Base-by-base conservation (phyloP, 2,329 filamentous ascomycete genomes). In the Colletotrichum viniferum region DNA sequence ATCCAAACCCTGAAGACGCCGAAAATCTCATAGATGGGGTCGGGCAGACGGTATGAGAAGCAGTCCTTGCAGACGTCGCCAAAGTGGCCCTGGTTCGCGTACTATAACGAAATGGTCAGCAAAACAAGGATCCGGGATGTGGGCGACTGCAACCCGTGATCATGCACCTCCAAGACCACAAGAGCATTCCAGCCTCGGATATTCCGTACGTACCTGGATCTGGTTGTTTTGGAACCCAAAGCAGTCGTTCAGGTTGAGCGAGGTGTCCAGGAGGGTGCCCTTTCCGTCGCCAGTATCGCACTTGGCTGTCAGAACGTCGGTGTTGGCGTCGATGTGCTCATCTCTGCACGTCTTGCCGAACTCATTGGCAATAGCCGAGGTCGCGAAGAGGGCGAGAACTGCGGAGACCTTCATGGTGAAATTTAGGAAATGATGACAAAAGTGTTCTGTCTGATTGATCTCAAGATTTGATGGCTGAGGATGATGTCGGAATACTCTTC, bases 31-130 rank as follows among this genome's bases (percentile, higher is more conserved):
- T 71, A 73, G 26, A 75, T 56, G 2, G 72, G 67, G 34, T 77
- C 67, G 8, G 43, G 63, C 14, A 77, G 43, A 24, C 82, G 63
- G 55, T 76, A 69, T 6, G 65, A 71, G 52, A 74, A 63, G 28
- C 75, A 75, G 9, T 71, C 73, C 28, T 66, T 62, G 77, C 82
- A 84, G 67, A 77, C 79, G 18, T 81, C 81, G 16, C 78, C 77
- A 21, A 76, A 76, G 32, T 78, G 67, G 43, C 76, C 77, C 13
- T 72, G 67, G 65, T 48, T 72, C 36, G 21, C 36, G 48, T 43
- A 74, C 69, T 77, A n/a, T 12, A 34, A 60, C 16, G 18, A 13
- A 68, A n/a, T 12, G 6, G 70, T 34, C 30, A 71, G 43, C 21
- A 28, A 61, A 61, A 30, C 58, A 30, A 21, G 28, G 58, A 61